Base-by-base conservation (phyloP, 2,329 filamentous ascomycete species). In the Plenodomus biglobosus region DNA sequence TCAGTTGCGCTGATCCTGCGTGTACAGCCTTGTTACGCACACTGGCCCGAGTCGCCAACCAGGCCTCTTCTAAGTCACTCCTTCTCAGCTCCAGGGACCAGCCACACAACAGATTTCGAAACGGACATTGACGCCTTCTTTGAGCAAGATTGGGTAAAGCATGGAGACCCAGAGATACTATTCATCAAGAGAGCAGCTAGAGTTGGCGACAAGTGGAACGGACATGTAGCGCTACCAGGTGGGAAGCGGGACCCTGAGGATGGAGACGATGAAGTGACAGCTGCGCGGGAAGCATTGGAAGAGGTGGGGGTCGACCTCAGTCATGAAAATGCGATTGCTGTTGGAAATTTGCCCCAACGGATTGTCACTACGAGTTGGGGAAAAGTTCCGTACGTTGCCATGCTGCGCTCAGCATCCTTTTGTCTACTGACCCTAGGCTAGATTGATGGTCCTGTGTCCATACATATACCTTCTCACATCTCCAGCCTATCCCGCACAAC, bases 121-220 rank as follows among this genome's bases (percentile, higher is more conserved):
- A 68, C 78, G 34, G 73, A 77, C 34, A 53, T 85, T 30, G 71
- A 80, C 24, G 68, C 75, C 8, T 87, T 87, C 73, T 88, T 87
- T 63, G 71, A 75, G 1, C 83, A 85, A 58, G 66, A 78, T 15
- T 88, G 85, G 85, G 83, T 86, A 6, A 77, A 80, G 55, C 72
- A 85, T 65, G 85, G 85, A 19, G 81, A 85, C 52, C 81, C 85
- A 0, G 85, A 88, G 66, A 74, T 85, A n/a, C 75, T 88, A 3
- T 87, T 88, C 66, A 88, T 88, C 67, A 88, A 88, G 64, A 76
- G 85, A 38, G 82, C 85, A 2, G 78, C 84, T 3, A 75, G 85
- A 32, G 75, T 78, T 45, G 84, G 85, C 7, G 85, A 88, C 66
- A 76, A 84, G 48, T 88, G 85, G 85, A 86, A 83, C 1, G 80